These are phyloP conservation scores for Dictyostelium brefeldianum DNA, from an alignment of 78 protist genomes.

Conservation along the genomic window DNA sequence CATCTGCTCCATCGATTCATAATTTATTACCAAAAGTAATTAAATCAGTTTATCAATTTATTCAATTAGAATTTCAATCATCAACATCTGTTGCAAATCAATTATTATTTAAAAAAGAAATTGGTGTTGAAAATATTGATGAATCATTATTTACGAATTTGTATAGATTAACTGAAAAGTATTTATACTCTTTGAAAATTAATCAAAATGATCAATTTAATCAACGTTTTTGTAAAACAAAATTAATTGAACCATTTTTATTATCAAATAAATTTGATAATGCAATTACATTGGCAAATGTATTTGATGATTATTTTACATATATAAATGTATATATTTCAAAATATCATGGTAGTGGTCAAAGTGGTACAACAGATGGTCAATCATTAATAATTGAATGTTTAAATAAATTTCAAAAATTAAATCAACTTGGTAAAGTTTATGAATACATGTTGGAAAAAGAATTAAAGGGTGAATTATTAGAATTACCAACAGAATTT, in stretches of 20 bases:
- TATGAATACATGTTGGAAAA: slow-evolving; percentile 38
- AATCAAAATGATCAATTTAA: slow-evolving; percentile 5
- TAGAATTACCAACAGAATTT: slow-evolving; percentile 48
- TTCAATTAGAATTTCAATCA: slow-evolving; percentile 31
- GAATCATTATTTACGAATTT: background rate
- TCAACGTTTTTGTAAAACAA: background rate
- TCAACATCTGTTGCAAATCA: background rate
- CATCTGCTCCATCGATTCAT: background rate
- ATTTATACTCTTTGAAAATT: slow-evolving; percentile 4
- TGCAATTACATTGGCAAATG: slow-evolving; percentile 40
- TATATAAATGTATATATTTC: slow-evolving; percentile 23
- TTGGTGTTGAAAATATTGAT: background rate
- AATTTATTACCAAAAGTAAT: background rate
- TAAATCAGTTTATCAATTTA: background rate
- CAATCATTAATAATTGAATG: background rate
- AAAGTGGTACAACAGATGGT: background rate
- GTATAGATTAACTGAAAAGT: background rate
- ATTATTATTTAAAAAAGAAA: background rate
- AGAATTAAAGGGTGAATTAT: slow-evolving; percentile 13
- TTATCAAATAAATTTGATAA: background rate
- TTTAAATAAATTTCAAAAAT: background rate
- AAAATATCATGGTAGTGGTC: background rate
- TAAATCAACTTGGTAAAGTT: background rate
- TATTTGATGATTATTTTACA: slow-evolving; percentile 25
- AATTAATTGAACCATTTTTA: slow-evolving; percentile 16